phyloP scores from a whole-genome alignment of 768 basidiomycete genomes.

The Dioszegia aurantiaca region DNA sequence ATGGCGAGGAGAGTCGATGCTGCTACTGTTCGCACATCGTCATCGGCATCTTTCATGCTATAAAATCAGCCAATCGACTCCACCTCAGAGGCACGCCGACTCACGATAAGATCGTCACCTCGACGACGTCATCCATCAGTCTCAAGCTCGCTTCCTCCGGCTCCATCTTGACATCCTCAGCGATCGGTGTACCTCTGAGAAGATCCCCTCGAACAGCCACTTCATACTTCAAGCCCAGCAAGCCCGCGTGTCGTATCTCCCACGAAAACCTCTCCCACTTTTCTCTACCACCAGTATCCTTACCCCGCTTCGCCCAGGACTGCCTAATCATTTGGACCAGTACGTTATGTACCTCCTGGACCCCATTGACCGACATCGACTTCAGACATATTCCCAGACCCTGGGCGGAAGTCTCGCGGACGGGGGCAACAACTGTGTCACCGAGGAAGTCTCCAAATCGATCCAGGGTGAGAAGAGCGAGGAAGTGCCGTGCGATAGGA shows the following conservation, averaged over 20 bases:
- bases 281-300: constrained; percentile 32
- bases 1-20: constrained; percentile 88
- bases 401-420: constrained; percentile 92
- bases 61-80: constrained; percentile 68
- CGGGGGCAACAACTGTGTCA: constrained; percentile 95
- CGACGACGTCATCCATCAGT: constrained; percentile 75
- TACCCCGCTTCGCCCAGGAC: constrained; percentile 59
- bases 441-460: constrained; percentile 98
- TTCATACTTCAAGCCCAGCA: constrained; percentile 95
- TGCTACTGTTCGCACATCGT: constrained; percentile 93
- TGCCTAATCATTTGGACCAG: constrained; percentile 92
- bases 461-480: constrained; percentile 87
- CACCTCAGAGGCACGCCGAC: constrained; percentile 36
- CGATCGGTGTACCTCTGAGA: constrained; percentile 55
- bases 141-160: constrained; percentile 50
- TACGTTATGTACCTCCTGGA: constrained; percentile 74
- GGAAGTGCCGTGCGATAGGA: constrained; percentile 72
- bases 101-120: constrained; percentile 86
- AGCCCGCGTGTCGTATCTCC: constrained; percentile 97
- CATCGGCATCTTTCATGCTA: constrained; percentile 65
- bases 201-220: constrained; percentile 88
- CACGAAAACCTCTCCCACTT: constrained; percentile 64
- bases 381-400: constrained; percentile 83
- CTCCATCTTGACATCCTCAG: constrained; percentile 37
- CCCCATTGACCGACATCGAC: constrained; percentile 78